A percentile compares a stretch with the other conserved stretches of the same genome.
phyloP scores from a whole-genome alignment of 331 rosid genomes.

The Pyracantha coccinea region DNA sequence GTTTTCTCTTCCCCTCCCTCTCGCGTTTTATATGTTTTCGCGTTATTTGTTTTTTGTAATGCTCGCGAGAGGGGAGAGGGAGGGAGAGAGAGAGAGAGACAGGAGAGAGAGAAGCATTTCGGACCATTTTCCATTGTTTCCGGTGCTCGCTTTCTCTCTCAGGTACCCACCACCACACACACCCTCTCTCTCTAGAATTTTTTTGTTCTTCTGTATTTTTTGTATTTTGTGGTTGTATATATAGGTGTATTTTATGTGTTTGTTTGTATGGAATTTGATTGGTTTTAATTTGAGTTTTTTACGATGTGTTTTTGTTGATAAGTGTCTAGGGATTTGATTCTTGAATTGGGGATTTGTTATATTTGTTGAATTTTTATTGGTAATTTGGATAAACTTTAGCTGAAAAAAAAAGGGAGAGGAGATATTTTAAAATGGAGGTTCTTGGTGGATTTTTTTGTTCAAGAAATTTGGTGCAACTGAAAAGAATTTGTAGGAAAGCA shows the following conservation, averaged over 20 bases:
- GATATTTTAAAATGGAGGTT: background rate
- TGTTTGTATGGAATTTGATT: background rate
- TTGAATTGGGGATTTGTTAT: background rate
- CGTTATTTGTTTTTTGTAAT: no score
- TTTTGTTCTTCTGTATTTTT: background rate
- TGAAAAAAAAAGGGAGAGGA: background rate
- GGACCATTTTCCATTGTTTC: constrained; percentile 19
- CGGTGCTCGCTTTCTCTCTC: constrained; percentile 14
- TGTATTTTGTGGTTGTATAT: background rate
- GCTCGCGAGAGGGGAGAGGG: no score
- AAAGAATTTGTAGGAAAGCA: background rate
- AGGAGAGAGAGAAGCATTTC: background rate
- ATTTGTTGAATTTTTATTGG: background rate
- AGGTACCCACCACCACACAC: constrained; percentile 12
- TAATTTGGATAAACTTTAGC: background rate
- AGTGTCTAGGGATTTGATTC: background rate
- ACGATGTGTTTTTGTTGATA: background rate
- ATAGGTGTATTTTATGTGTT: background rate
- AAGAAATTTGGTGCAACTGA: background rate
- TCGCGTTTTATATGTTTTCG: background rate
- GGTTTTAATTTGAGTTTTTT: background rate
- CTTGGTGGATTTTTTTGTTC: background rate
- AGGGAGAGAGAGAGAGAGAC: background rate
- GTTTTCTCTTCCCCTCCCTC: constrained; percentile 7
- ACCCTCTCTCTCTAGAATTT: constrained; percentile 1